Evolutionary conservation across 768 basidiomycete genomes (phyloP), one percentile per base, ranked within the genome.

Genomic region (Xerocomus brunneocitrinus): DNA sequence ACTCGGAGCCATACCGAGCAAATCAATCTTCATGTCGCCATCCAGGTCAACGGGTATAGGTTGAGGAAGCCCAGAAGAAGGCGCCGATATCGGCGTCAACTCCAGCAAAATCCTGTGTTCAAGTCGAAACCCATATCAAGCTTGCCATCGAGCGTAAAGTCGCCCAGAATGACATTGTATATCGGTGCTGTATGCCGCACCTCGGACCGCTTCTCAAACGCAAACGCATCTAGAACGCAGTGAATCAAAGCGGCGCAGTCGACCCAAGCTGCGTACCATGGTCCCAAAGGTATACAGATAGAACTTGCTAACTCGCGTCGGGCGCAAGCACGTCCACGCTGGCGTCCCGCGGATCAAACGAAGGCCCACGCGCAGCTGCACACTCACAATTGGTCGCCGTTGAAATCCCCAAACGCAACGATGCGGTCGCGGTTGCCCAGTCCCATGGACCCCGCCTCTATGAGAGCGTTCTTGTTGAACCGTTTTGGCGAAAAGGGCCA

Each of bases 401-500:
- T 84, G 69, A 95, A 95, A 73, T 99, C 95, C 31, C 94, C 97
- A 62, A 91, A 90, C 8, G 94, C 95, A 55, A 91, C 78, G 19
- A 97, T 79, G 48, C 89, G 78, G 27, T 82, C 84, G 49, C 82
- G 79, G n/a, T 76, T 78, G 44, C 79, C 78, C 31, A 98, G 71
- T 2, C 94, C 95, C 68, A 95, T 74, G 1, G 84, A 72, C 8
- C 93, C 95, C 3, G 92, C 86, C 55, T 82, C 76, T 47, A 97
- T 74, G 48, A 98, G 77, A 0, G 87, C 79, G 62, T 94, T 95
- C 49, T 84, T 82, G 9, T 78, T 82, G 73, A 92, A 95, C 38
- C 90, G 78, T 67, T 94, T 91, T n/a, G 84, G 79, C 40, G 84
- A 77, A 70, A 94, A 94, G 0, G 94, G 93, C 94, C 94, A 95